These are phyloP conservation scores for Gossypium mustelinum DNA, from an alignment of 345 rosid species.

Conservation along the genomic window DNA sequence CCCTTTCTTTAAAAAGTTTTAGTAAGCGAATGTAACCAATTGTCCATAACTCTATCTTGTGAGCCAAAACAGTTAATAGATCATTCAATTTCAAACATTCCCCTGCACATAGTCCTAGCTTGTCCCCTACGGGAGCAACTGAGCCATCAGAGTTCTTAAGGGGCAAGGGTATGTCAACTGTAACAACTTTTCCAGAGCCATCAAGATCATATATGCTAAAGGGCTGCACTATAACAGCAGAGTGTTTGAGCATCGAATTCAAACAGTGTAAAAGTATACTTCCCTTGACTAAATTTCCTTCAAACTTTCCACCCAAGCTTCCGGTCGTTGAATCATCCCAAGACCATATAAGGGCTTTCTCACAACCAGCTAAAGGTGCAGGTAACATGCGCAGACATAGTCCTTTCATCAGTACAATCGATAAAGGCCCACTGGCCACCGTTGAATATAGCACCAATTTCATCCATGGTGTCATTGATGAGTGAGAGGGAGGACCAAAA, in stretches of 20 bases:
- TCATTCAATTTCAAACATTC: conserved; percentile 65
- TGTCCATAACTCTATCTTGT: conserved; percentile 70
- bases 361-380: conserved; percentile 96
- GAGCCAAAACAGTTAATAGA: conserved; percentile 51
- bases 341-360: conserved; percentile 94
- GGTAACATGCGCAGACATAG: conserved; percentile 93
- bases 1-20: conserved; percentile 74
- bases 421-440: conserved; percentile 73
- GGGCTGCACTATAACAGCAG: conserved; percentile 90
- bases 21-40: conserved; percentile 82
- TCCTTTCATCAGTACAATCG: conserved; percentile 96
- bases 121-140: conserved; percentile 58
- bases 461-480: conserved; percentile 97
- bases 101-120: conserved; percentile 55
- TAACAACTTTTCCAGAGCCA: conserved; percentile 67
- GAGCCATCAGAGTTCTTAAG: conserved; percentile 76
- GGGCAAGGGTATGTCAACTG: conserved; percentile 89
- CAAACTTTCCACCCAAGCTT: conserved; percentile 84
- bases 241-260: conserved; percentile 83
- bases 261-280: conserved; percentile 72
- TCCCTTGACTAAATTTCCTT: conserved; percentile 94
- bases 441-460: conserved; percentile 82
- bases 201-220: conserved; percentile 79
- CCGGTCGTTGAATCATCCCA: conserved; percentile 95
- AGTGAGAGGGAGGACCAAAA: conserved; percentile 93